Evolutionary conservation across 1,139 yeast species (phyloP).

Genomic region (Debaryomycetaceae sp.): DNA sequence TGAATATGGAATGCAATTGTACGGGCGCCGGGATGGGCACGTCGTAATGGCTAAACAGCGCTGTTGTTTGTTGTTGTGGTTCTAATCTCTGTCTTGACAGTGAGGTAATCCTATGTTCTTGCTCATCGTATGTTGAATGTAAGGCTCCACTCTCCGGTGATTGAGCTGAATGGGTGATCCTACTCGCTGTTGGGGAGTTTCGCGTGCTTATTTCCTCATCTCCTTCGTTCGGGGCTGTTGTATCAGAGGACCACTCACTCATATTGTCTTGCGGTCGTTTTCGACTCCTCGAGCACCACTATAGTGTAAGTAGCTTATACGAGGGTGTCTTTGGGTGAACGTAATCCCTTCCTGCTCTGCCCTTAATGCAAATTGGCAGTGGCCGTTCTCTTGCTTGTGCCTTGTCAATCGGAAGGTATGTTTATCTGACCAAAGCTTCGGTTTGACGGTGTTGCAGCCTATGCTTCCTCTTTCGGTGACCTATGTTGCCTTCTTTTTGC

Average conservation of each 20-base stretch:
- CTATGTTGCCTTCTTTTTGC: no score
- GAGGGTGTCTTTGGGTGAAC: no score
- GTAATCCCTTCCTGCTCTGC: no score
- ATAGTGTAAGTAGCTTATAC: no score
- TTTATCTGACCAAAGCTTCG: no score
- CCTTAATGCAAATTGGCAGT: no score
- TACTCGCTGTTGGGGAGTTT: background rate
- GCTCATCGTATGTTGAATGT: background rate
- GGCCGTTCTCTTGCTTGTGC: no score
- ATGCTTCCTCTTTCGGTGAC: no score
- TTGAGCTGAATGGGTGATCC: background rate
- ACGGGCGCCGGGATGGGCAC: background rate
- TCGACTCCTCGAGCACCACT: no score
- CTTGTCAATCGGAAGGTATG: no score
- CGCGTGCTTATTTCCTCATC: background rate
- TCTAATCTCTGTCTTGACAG: background rate
- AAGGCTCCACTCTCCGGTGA: background rate
- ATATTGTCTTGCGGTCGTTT: background rate
- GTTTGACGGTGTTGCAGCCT: no score
- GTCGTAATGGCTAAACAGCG: background rate
- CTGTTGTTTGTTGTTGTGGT: background rate
- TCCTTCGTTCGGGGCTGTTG: background rate
- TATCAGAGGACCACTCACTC: background rate
- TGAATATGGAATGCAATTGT: background rate
- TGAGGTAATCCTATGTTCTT: background rate